phyloP scores from a whole-genome alignment of 805 yeast species.

The Phaffomyces thermotolerans region DNA sequence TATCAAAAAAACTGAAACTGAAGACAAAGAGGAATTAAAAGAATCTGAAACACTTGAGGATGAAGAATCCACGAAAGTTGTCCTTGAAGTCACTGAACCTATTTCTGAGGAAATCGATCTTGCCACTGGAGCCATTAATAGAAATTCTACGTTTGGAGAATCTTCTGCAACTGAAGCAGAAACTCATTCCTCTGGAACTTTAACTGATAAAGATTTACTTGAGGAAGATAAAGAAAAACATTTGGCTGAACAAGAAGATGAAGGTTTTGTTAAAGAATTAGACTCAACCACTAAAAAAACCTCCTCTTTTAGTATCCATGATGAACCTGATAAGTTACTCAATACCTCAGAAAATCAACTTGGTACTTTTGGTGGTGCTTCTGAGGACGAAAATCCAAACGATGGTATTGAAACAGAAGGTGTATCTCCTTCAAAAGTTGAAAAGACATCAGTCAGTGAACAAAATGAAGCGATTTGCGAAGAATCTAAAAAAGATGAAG shows the following conservation, averaged over 20 bases:
- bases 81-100: background rate
- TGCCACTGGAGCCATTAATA: background rate
- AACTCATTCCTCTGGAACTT: too few species aligned
- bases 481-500: background rate
- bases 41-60: background rate
- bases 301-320: slow-evolving; percentile 2
- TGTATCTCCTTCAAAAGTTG: background rate
- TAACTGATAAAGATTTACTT: too few species aligned
- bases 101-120: background rate
- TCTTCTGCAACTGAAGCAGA: too few species aligned
- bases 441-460: background rate
- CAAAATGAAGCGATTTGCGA: background rate
- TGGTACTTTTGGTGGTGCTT: background rate
- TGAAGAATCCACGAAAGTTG: background rate
- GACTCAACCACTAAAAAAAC: background rate
- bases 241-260: background rate
- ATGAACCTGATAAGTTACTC: slow-evolving; percentile 19
- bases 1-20: background rate
- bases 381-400: background rate
- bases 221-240: background rate
- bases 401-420: background rate
- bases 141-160: too few species aligned
- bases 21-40: background rate
- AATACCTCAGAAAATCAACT: slow-evolving; percentile 16
- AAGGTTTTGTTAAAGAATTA: background rate